These are phyloP conservation scores for Eutypa lata DNA, from an alignment of 2,329 filamentous ascomycete genomes.

Conservation along the genomic window DNA sequence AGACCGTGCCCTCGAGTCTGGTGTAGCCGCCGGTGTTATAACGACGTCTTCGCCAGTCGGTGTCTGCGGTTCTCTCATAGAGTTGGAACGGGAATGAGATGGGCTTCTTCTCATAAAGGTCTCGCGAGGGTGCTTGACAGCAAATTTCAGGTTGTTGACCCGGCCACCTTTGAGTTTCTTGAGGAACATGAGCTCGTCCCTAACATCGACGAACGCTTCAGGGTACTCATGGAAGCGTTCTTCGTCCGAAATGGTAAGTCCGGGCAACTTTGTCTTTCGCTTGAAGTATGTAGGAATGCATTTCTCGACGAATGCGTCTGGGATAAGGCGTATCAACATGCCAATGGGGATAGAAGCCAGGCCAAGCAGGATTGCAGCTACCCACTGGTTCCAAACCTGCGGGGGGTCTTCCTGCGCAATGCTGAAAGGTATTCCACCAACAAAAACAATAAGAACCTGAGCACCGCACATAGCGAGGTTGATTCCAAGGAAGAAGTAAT, in stretches of 20 bases:
- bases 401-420: constrained; percentile 50
- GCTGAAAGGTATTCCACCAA: constrained; percentile 78
- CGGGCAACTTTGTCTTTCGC: constrained; percentile 46
- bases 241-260: constrained; percentile 62
- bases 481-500: constrained; percentile 87
- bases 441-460: constrained; percentile 84
- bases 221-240: constrained; percentile 67
- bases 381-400: constrained; percentile 79
- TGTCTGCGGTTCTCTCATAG: constrained; percentile 58
- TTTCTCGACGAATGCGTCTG: constrained; percentile 62
- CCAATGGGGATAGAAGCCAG: constrained; percentile 83
- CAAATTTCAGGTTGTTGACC: constrained; percentile 77
- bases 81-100: constrained; percentile 63
- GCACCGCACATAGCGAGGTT: constrained; percentile 84
- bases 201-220: constrained; percentile 68
- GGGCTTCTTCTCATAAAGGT: constrained; percentile 63
- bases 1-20: constrained; percentile 62
- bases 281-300: constrained; percentile 53
- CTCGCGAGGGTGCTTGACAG: constrained; percentile 71
- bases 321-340: constrained; percentile 75
- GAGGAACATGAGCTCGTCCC: constrained; percentile 77
- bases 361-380: constrained; percentile 78
- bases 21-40: constrained; percentile 47
- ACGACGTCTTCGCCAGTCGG: constrained; percentile 57
- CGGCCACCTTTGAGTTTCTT: constrained; percentile 79